These are phyloP conservation scores for Xylaria sp. DNA, from an alignment of 2,329 filamentous ascomycete genomes.

Conservation along the genomic window DNA sequence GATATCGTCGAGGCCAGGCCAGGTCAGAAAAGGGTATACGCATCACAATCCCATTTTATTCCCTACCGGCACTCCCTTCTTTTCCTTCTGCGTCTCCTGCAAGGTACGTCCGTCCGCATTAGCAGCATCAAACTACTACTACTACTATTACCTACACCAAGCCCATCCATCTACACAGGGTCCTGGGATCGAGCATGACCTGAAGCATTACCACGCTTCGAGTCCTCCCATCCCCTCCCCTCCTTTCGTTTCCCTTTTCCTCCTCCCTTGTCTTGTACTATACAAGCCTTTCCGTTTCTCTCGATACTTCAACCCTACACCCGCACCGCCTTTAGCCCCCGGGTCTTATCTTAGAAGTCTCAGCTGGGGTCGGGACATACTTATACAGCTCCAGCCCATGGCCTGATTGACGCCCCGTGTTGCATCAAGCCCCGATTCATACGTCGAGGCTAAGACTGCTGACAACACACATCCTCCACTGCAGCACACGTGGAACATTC, in stretches of 20 bases:
- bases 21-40: constrained; percentile 27
- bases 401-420: constrained; percentile 30
- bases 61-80: constrained; percentile 32
- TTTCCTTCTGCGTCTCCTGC: constrained; percentile 10
- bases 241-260: neutral
- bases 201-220: constrained; percentile 15
- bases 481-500: constrained; percentile 42
- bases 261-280: constrained; percentile 5
- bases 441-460: constrained; percentile 32
- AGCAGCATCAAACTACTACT: neutral
- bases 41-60: constrained; percentile 37
- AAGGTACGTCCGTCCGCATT: constrained; percentile 25
- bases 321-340: constrained; percentile 2
- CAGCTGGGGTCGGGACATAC: constrained; percentile 24
- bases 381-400: constrained; percentile 25
- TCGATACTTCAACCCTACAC: neutral
- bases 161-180: neutral
- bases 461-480: constrained; percentile 28
- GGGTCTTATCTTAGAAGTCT: constrained; percentile 22
- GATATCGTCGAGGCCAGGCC: constrained; percentile 15
- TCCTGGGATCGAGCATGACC: constrained; percentile 15
- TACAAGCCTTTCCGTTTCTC: neutral
- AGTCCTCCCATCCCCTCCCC: neutral
- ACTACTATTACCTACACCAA: neutral
- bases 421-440: constrained; percentile 36